Conservation (phyloP, 192 early-diverging fungal species). For the Backusella macrospora region DNA sequence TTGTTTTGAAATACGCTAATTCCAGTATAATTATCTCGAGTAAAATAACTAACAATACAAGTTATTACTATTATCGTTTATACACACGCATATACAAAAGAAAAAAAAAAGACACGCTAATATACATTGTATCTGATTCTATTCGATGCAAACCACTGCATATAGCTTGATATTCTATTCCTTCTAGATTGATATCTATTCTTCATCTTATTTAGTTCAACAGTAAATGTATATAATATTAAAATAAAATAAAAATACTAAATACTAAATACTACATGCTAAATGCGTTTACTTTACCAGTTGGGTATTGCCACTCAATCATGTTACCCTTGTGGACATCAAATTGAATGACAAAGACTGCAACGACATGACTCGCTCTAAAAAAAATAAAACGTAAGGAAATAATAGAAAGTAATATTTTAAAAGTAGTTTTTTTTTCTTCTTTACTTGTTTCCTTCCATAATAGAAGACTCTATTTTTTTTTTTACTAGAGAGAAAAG, state of each 20-base stretch:
- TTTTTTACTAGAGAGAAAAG: neutral
- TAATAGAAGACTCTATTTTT: neutral
- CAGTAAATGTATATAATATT: neutral
- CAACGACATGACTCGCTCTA: slow-evolving; percentile 38
- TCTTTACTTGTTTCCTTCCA: slow-evolving; percentile 7
- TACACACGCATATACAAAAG: too few relatives aligned
- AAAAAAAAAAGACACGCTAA: slow-evolving; percentile 11
- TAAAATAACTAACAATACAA: slow-evolving; percentile 49
- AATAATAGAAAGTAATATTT: neutral
- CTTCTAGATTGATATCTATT: slow-evolving; percentile 49
- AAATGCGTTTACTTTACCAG: slow-evolving; percentile 22
- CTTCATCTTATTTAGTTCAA: slow-evolving; percentile 10
- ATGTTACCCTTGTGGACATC: slow-evolving; percentile 56
- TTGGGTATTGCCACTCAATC: slow-evolving; percentile 56
- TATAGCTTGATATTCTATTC: slow-evolving; percentile 57
- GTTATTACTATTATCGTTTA: neutral
- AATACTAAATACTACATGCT: neutral
- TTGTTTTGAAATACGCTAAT: slow-evolving; percentile 50
- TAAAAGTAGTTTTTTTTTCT: neutral
- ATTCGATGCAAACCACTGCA: slow-evolving; percentile 59
- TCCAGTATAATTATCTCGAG: slow-evolving; percentile 42
- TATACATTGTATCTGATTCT: slow-evolving; percentile 55
- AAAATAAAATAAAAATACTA: neutral
- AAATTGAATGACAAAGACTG: slow-evolving; percentile 56
- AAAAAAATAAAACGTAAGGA: neutral